Percentiles rank a stretch among this genome's conserved stretches.
These are phyloP conservation scores for Monilinia aucupariae DNA, from an alignment of 2,329 filamentous ascomycete genomes.

Conservation along the genomic window DNA sequence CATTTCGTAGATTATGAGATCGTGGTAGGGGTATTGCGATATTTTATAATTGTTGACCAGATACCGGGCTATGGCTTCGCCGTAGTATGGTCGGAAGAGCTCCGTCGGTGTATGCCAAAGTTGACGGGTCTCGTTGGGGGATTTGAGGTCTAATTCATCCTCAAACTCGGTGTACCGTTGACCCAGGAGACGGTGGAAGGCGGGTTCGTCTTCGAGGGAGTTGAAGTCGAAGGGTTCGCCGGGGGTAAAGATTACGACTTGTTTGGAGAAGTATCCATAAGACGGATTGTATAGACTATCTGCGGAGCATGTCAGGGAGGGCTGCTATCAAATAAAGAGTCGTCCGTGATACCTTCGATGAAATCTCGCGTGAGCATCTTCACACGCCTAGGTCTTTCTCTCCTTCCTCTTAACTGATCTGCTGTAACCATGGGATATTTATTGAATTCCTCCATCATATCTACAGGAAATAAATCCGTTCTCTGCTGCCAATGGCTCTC, in stretches of 20 bases:
- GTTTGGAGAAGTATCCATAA: slow-evolving; percentile 95
- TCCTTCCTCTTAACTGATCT: slow-evolving; percentile 65
- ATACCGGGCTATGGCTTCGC: slow-evolving; percentile 94
- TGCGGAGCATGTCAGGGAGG: slow-evolving; percentile 37
- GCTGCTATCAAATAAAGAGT: not conserved
- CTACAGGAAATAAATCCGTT: slow-evolving; percentile 65
- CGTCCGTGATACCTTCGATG: slow-evolving; percentile 65
- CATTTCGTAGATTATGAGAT: slow-evolving; percentile 98
- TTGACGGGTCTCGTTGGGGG: slow-evolving; percentile 68
- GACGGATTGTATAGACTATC: slow-evolving; percentile 91
- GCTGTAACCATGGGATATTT: slow-evolving; percentile 80
- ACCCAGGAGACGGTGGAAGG: slow-evolving; percentile 73
- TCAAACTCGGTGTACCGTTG: slow-evolving; percentile 86
- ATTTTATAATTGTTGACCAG: slow-evolving; percentile 94
- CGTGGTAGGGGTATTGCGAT: slow-evolving; percentile 89
- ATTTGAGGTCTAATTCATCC: slow-evolving; percentile 70
- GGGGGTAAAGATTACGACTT: slow-evolving; percentile 91
- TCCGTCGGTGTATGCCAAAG: slow-evolving; percentile 98
- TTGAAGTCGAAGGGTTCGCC: slow-evolving; percentile 89
- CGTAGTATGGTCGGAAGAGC: slow-evolving; percentile 93
- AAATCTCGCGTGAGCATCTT: slow-evolving; percentile 99
- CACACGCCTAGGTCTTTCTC: slow-evolving; percentile 74
- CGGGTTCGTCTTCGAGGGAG: slow-evolving; percentile 71
- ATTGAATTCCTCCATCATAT: slow-evolving; percentile 75
- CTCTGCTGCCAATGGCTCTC: slow-evolving; percentile 85